Evolutionary conservation across 192 early-diverging fungal species (phyloP), one percentile per base, ranked within the genome.

Genomic region (Radiomyces spectabilis): DNA sequence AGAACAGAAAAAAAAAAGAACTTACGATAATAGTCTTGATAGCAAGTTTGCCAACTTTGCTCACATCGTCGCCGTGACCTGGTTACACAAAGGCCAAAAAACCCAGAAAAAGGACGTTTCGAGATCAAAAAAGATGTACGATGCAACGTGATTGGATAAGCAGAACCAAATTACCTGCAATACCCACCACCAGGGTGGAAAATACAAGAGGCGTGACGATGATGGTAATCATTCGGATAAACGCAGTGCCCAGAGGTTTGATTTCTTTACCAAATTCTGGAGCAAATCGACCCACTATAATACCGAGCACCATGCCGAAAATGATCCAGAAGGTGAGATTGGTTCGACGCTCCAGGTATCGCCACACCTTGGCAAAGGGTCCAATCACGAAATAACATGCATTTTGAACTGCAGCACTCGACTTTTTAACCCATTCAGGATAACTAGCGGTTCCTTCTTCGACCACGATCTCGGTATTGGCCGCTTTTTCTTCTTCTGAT

Each of bases 171-270:
- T n/a, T n/a, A n/a, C n/a, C 58, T n/a, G 83, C 82, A 61, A 87
- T 87, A 43, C 81, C 86, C 39, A 81, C 82, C 24, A 86, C 78
- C 2, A 88, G 65, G 13, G 82, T 83, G 2, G 83, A 80, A 59
- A 88, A 88, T 35, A 88, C 82, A 13, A 88, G 71, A 34, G 86
- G 86, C 5, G 77, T 68, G 54, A 71, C 75, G 38, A 81, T 45
- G 31, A 47, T 62, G 13, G 64, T 61, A 50, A 81, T 78, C 76
- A 81, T 76, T 34, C 66, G 68, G 51, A 81, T 50, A 39, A 81
- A 81, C 18, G 66, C 53, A 7, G 53, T 61, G 25, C 73, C 75
- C n/a, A 81, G 46, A 13, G 76, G 76, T 18, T 71, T 66, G 41
- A 81, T 42, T 18, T 70, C 3, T 4, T 60, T 59, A 41, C 68